Conservation (phyloP, 2,329 filamentous ascomycete species). For the Aschersonia sp. region DNA sequence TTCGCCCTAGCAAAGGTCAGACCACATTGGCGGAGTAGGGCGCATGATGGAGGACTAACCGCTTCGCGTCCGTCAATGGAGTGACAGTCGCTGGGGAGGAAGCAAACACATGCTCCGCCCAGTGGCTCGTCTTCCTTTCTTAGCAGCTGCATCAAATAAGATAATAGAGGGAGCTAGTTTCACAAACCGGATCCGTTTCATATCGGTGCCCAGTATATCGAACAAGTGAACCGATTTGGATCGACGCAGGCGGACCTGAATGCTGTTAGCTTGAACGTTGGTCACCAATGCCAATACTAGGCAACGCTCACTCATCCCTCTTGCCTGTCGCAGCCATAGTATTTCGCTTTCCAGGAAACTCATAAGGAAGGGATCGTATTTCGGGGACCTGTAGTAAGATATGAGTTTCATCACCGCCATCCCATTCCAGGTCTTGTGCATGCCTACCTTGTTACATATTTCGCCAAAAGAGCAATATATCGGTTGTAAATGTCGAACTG, state of each 20-base stretch:
- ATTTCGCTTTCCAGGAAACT: conserved; percentile 34
- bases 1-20: conserved; percentile 21
- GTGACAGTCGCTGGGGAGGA: conserved; percentile 36
- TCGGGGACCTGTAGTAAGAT: conserved; percentile 19
- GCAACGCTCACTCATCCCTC: conserved; percentile 31
- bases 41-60: conserved; percentile 11
- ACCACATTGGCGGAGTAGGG: neutral
- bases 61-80: conserved; percentile 24
- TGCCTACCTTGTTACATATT: conserved; percentile 34
- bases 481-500: conserved; percentile 42
- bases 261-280: neutral
- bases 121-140: conserved; percentile 32
- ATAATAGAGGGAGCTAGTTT: neutral
- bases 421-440: neutral
- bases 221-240: conserved; percentile 18
- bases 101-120: conserved; percentile 47
- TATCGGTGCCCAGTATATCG: conserved; percentile 15
- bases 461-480: conserved; percentile 33
- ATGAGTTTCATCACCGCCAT: conserved; percentile 1
- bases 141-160: neutral
- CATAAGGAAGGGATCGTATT: conserved; percentile 41
- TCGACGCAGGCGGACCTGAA: conserved; percentile 14
- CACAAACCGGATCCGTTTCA: conserved; percentile 11
- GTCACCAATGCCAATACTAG: neutral
- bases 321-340: conserved; percentile 35